A percentile compares a stretch with the other conserved stretches of the same genome.
phyloP scores from a whole-genome alignment of 2,329 filamentous ascomycete genomes.

The Aspergillus costaricaensis region DNA sequence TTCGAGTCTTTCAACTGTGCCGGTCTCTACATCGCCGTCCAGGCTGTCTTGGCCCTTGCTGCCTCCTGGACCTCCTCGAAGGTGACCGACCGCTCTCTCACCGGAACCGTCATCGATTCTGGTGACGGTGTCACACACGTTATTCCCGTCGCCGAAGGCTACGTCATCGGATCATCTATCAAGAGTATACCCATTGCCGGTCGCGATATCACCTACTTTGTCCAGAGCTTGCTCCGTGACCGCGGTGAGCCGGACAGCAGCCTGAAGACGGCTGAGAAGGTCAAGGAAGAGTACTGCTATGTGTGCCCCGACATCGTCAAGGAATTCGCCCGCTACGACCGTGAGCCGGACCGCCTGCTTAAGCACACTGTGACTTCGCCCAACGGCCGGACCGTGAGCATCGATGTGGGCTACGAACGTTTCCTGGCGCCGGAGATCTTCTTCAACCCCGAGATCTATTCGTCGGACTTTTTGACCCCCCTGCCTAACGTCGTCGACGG shows the following conservation, averaged over 20 bases:
- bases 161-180: conserved; percentile 98
- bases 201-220: conserved; percentile 98
- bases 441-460: conserved; percentile 99
- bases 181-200: conserved; percentile 98
- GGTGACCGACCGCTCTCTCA: conserved; percentile 92
- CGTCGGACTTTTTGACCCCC: conserved; percentile 95
- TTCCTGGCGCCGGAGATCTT: conserved; percentile 99
- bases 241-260: conserved; percentile 95
- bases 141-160: conserved; percentile 96
- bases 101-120: conserved; percentile 96
- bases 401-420: conserved; percentile 96
- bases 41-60: conserved; percentile 92
- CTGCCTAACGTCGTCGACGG: conserved; percentile 91
- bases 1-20: conserved; percentile 99
- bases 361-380: conserved; percentile 86
- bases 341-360: conserved; percentile 84
- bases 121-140: conserved; percentile 99
- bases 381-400: conserved; percentile 78
- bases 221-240: conserved; percentile 92
- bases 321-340: conserved; percentile 92
- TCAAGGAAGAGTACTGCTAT: conserved; percentile 99
- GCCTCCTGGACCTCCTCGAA: conserved; percentile 99
- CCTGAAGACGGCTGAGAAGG: conserved; percentile 94
- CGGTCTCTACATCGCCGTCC: conserved; percentile 96
- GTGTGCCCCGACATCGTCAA: conserved; percentile 99